phyloP scores from a whole-genome alignment of 2,329 filamentous ascomycete genomes.

The Septoria petroselini region DNA sequence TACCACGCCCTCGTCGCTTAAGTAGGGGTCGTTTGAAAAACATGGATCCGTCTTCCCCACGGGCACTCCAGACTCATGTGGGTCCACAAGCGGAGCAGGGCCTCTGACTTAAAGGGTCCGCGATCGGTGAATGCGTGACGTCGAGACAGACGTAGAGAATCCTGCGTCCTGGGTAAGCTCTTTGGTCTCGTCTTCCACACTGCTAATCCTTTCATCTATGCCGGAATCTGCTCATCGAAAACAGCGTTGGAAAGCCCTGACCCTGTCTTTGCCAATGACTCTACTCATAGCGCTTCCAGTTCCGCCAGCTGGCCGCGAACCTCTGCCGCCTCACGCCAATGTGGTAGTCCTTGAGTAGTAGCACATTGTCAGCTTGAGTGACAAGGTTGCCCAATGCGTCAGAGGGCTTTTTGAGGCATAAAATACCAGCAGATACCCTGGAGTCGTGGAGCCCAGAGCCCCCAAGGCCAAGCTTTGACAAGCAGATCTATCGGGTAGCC shows the following conservation, averaged over 20 bases:
- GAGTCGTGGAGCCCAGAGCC: no score
- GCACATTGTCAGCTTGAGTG: slow-evolving; percentile 74
- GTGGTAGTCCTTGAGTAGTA: slow-evolving; percentile 81
- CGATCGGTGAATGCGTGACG: slow-evolving; percentile 38
- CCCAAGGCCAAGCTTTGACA: no score
- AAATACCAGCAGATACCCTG: no score
- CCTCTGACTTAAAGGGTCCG: no score
- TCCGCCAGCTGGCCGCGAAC: slow-evolving; percentile 83
- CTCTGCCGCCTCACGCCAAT: slow-evolving; percentile 73
- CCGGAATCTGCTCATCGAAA: no score
- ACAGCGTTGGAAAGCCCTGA: no score
- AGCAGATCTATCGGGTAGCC: no score
- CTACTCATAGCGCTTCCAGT: slow-evolving; percentile 71
- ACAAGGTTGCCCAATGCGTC: slow-evolving; percentile 79
- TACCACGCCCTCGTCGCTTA: background rate
- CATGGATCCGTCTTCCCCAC: background rate
- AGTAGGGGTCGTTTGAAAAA: background rate
- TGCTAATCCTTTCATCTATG: no score
- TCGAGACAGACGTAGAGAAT: slow-evolving; percentile 51
- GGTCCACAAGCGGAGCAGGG: background rate
- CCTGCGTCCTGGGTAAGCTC: slow-evolving; percentile 58
- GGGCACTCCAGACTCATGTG: slow-evolving; percentile 9
- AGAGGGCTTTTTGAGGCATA: no score
- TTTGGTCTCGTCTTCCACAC: slow-evolving; percentile 57
- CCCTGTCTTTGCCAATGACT: slow-evolving; percentile 59